Base-by-base conservation (phyloP, 768 basidiomycete genomes). In the Gloeophyllum trabeum region DNA sequence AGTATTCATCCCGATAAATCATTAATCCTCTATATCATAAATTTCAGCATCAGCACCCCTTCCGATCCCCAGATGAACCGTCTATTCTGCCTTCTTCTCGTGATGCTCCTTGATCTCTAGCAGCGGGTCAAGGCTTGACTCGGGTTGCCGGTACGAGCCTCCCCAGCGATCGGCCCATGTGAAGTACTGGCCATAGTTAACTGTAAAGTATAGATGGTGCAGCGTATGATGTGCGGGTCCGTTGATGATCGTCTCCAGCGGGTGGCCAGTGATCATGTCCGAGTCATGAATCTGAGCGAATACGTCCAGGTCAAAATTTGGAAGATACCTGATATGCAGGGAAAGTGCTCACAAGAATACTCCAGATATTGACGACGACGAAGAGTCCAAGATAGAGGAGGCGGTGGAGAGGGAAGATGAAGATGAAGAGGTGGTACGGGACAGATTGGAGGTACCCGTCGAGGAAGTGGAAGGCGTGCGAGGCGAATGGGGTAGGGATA, bases 251-350 rank as follows among this genome's bases (percentile, higher is more conserved):
- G 71, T 79, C 63, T 97, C 94, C 4, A 96, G 72, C 3, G 79
- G 66, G 57, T 89, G 83, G 3, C 85, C 93, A 22, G 89, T 88
- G 54, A 98, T 79, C 94, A 99, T 98, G 66, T 98, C 96, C 3
- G 90, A 93, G 61, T 99, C 96, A 57, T 99, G 94, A 51, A 99
- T 99, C 89, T 91, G 55, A n/a, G n/a, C n/a, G n/a, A n/a, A n/a
- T n/a, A n/a, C n/a, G n/a, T n/a, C n/a, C 21, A 25, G 26, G 5
- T 23, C 24, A 35, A 42, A 12, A 19, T 28, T 42, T 26, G 40
- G 40, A 16, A 44, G 39, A 34, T 21, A 43, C 16, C 23, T 20
- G 30, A 28, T 25, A 23, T 34, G 18, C 24, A 19, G 16, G 30
- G 14, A 18, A 16, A 22, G 22, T 21, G 69, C 80, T 40, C 55